Evolutionary conservation across 1,284 basidiomycete species (phyloP), one percentile per base, ranked within the genome.

Genomic region (Austropuccinia psidii): DNA sequence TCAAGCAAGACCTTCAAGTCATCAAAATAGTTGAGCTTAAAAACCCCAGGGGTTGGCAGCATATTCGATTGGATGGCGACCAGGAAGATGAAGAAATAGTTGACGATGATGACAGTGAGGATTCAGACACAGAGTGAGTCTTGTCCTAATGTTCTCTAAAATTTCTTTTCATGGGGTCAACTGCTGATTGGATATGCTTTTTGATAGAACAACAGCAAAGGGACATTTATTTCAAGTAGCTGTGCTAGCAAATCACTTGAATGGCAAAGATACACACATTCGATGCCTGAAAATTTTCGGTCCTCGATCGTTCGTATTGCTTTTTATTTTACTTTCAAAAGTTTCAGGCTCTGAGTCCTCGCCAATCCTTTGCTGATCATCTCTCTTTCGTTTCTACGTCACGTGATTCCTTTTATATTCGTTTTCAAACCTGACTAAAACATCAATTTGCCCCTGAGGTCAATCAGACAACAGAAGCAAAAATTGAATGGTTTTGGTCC

Each of bases 191-290:
- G n/a, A n/a, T n/a, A n/a, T n/a, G n/a, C n/a, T n/a, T n/a, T n/a
- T n/a, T n/a, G n/a, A n/a, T n/a, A 95, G 93, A 74, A 90, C 89
- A 79, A 88, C 92, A 0, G 86, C 98, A 13, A 87, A 90, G 76
- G 90, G 91, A 1, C 94, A 95, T 80, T 86, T 96, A 13, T 81
- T 99, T 4, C 93, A 98, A 79, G 85, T 98, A 37, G 88, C 94
- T 74, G 87, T 99, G 68, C 84, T 93, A 24, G 88, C 90, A 24
- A 98, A 98, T 79, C 93, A 98, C 79, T 89, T 96, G 85, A 97
- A 95, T 77, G 96, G 96, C 3, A 98, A 98, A 81, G 96, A 99
- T 82, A 98, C 96, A 9, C 96, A 98, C 82, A 90, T 98, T 17
- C 87, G 96, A 21, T 92, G 93, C 0, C 81, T 98, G 50, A 87